These are phyloP conservation scores for Candida railenensis DNA, from an alignment of 805 yeast species.

Conservation along the genomic window DNA sequence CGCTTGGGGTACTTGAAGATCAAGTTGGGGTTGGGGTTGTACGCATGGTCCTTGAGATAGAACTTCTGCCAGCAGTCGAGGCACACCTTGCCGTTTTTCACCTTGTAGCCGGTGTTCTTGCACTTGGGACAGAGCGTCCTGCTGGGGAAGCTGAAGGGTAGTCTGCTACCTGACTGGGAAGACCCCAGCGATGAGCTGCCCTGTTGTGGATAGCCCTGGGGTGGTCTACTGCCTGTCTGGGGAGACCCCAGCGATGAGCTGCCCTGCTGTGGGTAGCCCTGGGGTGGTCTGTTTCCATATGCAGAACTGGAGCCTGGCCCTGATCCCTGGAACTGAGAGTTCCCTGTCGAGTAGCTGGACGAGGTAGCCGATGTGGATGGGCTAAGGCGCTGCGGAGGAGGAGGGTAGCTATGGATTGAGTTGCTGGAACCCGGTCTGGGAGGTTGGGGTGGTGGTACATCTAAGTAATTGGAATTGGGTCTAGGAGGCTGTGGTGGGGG, in stretches of 20 bases:
- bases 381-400: conserved; percentile 9
- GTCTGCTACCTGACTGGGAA: conserved; percentile 2
- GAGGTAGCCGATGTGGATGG: conserved; percentile 4
- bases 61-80: conserved; percentile 28
- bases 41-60: conserved; percentile 28
- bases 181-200: too few relatives aligned
- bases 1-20: conserved; percentile 70
- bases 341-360: not conserved
- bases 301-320: conserved; percentile 4
- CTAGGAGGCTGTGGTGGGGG: conserved; percentile 13
- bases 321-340: not conserved
- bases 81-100: conserved; percentile 24
- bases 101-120: conserved; percentile 33
- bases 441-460: conserved; percentile 3
- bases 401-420: conserved; percentile 6
- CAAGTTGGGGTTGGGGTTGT: conserved; percentile 47
- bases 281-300: not conserved
- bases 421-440: conserved; percentile 6
- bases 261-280: too few relatives aligned
- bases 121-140: conserved; percentile 33
- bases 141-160: conserved; percentile 30
- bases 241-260: too few relatives aligned
- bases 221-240: too few relatives aligned
- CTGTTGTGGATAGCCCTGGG: too few relatives aligned
- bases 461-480: conserved; percentile 6